phyloP scores from a whole-genome alignment of 2,329 filamentous ascomycete species.

The Cladosporium oxysporum region DNA sequence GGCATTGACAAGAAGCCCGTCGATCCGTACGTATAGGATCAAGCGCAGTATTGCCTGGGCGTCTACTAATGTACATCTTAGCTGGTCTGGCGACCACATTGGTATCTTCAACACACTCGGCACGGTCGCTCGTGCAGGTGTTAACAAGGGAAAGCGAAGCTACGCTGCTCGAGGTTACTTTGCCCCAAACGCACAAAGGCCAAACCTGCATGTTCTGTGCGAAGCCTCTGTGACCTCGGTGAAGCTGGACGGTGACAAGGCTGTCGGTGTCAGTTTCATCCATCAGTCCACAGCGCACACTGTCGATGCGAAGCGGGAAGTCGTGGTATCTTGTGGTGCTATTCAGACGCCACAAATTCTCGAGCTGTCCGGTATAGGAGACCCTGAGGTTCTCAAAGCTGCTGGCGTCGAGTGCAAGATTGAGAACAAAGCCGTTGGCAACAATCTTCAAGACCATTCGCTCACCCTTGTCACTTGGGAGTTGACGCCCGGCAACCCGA shows the following conservation, averaged over 20 bases:
- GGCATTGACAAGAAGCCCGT: slow-evolving; percentile 39
- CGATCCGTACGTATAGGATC: slow-evolving; percentile 28
- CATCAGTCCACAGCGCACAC: slow-evolving; percentile 39
- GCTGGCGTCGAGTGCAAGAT: slow-evolving; percentile 56
- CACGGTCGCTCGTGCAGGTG: slow-evolving; percentile 30
- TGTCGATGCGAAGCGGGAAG: slow-evolving; percentile 44
- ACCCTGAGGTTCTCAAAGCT: slow-evolving; percentile 51
- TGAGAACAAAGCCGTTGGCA: slow-evolving; percentile 62
- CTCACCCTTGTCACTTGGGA: slow-evolving; percentile 41
- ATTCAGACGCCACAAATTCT: slow-evolving; percentile 67
- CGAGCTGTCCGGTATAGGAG: slow-evolving; percentile 63
- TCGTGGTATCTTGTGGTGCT: slow-evolving; percentile 54
- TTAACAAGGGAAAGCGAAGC: slow-evolving; percentile 37
- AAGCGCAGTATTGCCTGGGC: not conserved
- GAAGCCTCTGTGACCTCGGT: slow-evolving; percentile 51
- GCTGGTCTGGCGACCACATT: slow-evolving; percentile 40
- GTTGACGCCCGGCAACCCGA: slow-evolving; percentile 32
- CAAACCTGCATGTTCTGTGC: slow-evolving; percentile 52
- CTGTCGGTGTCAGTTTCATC: slow-evolving; percentile 47
- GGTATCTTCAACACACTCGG: slow-evolving; percentile 38
- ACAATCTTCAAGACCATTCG: slow-evolving; percentile 63
- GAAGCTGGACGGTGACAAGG: slow-evolving; percentile 44
- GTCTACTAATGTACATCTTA: not conserved
- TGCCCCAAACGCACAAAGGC: slow-evolving; percentile 38
- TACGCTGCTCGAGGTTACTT: slow-evolving; percentile 43